Evolutionary conservation across 2,329 filamentous ascomycete genomes (phyloP), one percentile per base, ranked within the genome.

Genomic region (Aspergillus bombycis): DNA sequence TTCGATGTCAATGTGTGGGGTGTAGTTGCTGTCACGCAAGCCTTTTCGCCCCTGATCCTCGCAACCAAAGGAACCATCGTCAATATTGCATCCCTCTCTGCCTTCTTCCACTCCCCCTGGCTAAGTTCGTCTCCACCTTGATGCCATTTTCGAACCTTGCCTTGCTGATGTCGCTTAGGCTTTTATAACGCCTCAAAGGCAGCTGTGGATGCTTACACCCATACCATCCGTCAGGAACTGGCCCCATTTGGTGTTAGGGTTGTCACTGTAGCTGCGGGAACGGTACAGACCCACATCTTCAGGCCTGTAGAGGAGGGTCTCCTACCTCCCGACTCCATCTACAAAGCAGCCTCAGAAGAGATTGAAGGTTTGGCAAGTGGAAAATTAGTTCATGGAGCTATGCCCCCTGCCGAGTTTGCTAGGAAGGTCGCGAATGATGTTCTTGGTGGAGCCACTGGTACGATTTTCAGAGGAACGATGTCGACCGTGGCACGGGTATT

Each of bases 1-100:
- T 82, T 77, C 62, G 78, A 83, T 14, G 69, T 79, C 19, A 84
- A 84, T 64, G 69, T 81, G 26, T 82, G 76, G 73, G 75, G 75
- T 1, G 45, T 72, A 1, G 52, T 83, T 6, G 63, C 68, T 9
- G 71, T 79, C 10, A 75, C 75, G 2, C 77, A 83, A 43, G 74
- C 74, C 0, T 83, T 83, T 63, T 46, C 65, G 0, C 70, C 68
- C 11, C 30, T 76, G 57, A n/a, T 77, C 1, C 70, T 75, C 23
- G 61, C 67, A 3, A 61, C 67, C 4, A 70, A 68, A 34, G 73
- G 70, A 1, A 65, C 67, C 7, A 58, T 77, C 12, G 65, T 72
- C 4, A 75, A 75, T 63, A 67, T 71, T 28, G 68, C 62, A 7
- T 75, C 73, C 1, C 57, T 73, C 43, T 69, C 64, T 1, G 66